Evolutionary conservation across 139 green algal species (phyloP).

Genomic region (Spirogloea muscicola): DNA sequence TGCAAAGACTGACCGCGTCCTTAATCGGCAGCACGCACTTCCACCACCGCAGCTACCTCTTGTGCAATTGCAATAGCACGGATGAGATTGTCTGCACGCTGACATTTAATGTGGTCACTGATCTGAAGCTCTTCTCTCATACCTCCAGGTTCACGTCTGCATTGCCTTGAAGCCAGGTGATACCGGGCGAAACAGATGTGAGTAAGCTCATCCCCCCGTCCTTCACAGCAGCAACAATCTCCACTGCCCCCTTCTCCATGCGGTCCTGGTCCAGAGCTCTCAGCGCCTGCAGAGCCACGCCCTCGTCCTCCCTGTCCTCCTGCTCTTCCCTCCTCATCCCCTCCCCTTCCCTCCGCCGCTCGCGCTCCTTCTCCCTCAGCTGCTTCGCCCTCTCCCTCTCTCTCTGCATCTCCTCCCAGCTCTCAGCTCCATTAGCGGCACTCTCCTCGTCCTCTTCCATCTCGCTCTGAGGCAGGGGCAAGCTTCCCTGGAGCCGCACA

Average conservation of each 20-base stretch:
- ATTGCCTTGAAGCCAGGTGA: conserved; percentile 44
- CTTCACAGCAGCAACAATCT: conserved; percentile 48
- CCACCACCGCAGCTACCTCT: not conserved
- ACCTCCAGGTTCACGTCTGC: conserved; percentile 44
- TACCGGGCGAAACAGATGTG: conserved; percentile 30
- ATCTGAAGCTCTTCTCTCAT: not conserved
- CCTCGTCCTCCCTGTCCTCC: conserved; percentile 11
- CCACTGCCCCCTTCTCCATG: not conserved
- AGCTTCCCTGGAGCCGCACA: conserved; percentile 29
- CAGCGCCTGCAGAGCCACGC: not conserved
- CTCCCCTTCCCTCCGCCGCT: not conserved
- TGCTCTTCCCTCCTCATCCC: not conserved
- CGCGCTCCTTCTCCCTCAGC: not conserved
- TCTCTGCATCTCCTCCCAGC: not conserved
- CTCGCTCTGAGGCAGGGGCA: conserved; percentile 19
- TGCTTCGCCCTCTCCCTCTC: conserved; percentile 14
- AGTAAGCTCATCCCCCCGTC: conserved; percentile 53
- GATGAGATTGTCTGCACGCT: not conserved
- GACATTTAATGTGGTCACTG: not conserved
- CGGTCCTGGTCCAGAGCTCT: conserved; percentile 13
- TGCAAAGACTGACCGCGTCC: no score
- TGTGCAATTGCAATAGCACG: not conserved
- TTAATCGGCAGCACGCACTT: not conserved
- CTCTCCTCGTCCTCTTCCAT: conserved; percentile 16
- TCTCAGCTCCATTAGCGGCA: conserved; percentile 4